These are phyloP conservation scores for Neolentinus lepideus DNA, from an alignment of 1,284 basidiomycete species.

Conservation along the genomic window DNA sequence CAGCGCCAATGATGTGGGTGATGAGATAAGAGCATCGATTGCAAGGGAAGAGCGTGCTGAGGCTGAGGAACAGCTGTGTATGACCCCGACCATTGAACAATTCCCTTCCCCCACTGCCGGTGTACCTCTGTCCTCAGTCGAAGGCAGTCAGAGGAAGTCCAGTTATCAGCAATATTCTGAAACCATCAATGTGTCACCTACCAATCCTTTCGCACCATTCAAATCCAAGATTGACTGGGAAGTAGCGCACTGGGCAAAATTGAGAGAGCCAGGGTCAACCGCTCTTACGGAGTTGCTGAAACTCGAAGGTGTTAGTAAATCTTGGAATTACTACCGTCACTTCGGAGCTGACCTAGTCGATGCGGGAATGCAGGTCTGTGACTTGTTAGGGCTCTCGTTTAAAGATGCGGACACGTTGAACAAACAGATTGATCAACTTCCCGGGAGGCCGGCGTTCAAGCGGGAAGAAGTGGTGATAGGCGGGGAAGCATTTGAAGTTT, in stretches of 20 bases:
- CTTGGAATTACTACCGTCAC: not conserved
- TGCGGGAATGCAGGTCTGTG: too few species aligned
- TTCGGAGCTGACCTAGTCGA: too few species aligned
- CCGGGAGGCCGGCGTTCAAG: not conserved
- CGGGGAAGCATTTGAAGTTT: constrained; percentile 19
- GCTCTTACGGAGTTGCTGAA: constrained; percentile 13
- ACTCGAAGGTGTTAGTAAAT: constrained; percentile 12
- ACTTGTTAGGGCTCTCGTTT: constrained; percentile 1
- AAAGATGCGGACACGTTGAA: constrained; percentile 1
- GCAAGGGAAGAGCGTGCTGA: not conserved
- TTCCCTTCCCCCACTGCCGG: not conserved
- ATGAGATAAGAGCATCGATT: not conserved
- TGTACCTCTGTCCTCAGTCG: not conserved
- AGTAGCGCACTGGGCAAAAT: constrained; percentile 15
- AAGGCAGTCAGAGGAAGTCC: too few species aligned
- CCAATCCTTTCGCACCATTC: constrained; percentile 14
- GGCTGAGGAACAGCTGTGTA: not conserved
- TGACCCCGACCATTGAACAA: not conserved
- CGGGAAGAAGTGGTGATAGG: constrained; percentile 8
- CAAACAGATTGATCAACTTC: constrained; percentile 10
- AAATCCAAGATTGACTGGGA: constrained; percentile 14
- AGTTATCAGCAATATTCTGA: not conserved
- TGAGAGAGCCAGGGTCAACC: constrained; percentile 13
- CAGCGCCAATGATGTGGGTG: not conserved
- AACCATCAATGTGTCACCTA: not conserved